Evolutionary conservation across 2,329 filamentous ascomycete species (phyloP), one percentile per base, ranked within the genome.

Genomic region (Zymoseptoria crescenta): DNA sequence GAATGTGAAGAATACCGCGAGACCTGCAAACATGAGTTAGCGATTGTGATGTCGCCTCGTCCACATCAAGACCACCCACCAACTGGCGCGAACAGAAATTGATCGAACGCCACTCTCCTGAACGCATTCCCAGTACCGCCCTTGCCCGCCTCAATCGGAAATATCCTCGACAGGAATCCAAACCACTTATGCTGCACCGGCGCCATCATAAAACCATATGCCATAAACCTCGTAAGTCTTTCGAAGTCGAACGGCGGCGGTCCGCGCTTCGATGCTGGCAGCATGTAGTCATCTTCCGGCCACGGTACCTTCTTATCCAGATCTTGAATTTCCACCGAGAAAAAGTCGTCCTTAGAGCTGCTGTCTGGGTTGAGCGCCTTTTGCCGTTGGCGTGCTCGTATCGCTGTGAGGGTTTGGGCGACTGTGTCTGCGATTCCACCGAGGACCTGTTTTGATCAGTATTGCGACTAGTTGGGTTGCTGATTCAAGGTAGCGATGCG

Each of bases 131-230:
- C 78, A 54, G 91, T 87, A 13, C 35, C 35, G 53, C 62, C 67
- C 50, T 63, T 67, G n/a, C 67, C 68, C 8, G 58, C 63, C 1
- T 87, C 87, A 55, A 96, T 86, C 4, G 94, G 94, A 70, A 99
- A 99, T 8, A 85, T 81, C 65, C 80, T 81, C 35, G 86, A 88
- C 64, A 99, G 79, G 74, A 96, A 92, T 55, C 85, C 83, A 76
- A 97, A 97, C 94, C 94, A 99, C 73, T 90, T 87, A 78, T 96
- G 96, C 74, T 97, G 93, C 30, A 96, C 69, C 0, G 94, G 94
- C 4, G 94, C 91, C 91, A 97, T 96, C 71, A 88, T 83, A 77
- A 97, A 96, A 72, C 91, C 91, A 74, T 97, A 99, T 4, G 89
- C 88, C 91, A 97, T 96, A 79, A 97, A 99, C 53, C 94, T 83